Percentiles rank a stretch among this genome's conserved stretches.
Evolutionary conservation across 306 rosid genomes (phyloP).

Genomic region (Mimosa bimucronata): DNA sequence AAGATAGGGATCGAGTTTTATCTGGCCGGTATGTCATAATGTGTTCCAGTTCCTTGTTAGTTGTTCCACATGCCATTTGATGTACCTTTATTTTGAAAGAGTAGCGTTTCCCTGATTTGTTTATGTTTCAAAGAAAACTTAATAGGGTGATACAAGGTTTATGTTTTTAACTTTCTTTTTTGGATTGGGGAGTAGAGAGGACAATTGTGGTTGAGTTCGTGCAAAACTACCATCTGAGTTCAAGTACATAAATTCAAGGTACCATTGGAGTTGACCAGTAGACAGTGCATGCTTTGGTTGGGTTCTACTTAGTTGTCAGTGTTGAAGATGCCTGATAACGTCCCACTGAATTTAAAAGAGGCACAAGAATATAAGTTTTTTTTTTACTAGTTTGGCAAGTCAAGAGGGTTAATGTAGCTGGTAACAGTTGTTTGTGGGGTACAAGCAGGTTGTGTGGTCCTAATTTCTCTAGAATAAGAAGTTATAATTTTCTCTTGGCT

Average conservation of each 20-base stretch:
- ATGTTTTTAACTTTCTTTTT: neutral
- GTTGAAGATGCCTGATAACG: slow-evolving; percentile 39
- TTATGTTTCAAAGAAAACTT: neutral
- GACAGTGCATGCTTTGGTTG: neutral
- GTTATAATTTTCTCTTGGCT: slow-evolving; percentile 34
- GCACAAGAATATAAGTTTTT: slow-evolving; percentile 42
- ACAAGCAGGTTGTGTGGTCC: slow-evolving; percentile 47
- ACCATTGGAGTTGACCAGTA: slow-evolving; percentile 20
- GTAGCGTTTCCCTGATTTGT: slow-evolving; percentile 22
- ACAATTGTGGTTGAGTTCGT: neutral
- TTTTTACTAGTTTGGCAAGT: slow-evolving; percentile 42
- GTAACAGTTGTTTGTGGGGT: slow-evolving; percentile 58
- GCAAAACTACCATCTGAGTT: neutral
- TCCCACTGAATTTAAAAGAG: slow-evolving; percentile 26
- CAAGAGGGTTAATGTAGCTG: slow-evolving; percentile 40
- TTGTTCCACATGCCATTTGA: neutral
- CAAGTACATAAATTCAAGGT: neutral
- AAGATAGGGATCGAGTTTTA: slow-evolving; percentile 85
- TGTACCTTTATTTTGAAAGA: neutral
- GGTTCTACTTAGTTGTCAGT: slow-evolving; percentile 20
- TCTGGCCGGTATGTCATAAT: slow-evolving; percentile 79
- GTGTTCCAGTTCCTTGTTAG: slow-evolving; percentile 25
- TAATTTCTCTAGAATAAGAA: slow-evolving; percentile 12
- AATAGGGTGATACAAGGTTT: neutral
- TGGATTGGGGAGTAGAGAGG: neutral